Percentiles rank a stretch among this genome's conserved stretches.
These are phyloP conservation scores for Haplographium delicatum DNA, from an alignment of 495 filamentous ascomycete genomes.

Conservation along the genomic window DNA sequence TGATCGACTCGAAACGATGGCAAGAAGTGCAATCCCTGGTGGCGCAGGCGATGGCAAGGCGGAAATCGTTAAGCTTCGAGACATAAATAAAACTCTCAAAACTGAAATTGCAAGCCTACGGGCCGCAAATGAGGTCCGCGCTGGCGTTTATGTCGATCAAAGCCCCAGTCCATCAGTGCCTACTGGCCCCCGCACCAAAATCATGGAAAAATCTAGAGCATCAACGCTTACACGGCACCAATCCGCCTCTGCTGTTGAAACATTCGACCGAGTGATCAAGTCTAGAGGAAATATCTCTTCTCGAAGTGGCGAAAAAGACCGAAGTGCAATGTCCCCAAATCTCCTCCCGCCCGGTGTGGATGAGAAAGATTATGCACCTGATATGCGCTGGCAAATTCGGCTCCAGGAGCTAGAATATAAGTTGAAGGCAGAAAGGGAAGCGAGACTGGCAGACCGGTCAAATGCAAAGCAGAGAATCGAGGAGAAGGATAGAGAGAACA, in stretches of 20 bases:
- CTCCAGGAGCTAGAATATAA: slow-evolving; percentile 82
- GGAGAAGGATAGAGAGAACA: slow-evolving; percentile 74
- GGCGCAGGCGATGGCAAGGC: slow-evolving; percentile 34
- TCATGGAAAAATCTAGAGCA: slow-evolving; percentile 10
- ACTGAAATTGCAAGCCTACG: slow-evolving; percentile 76
- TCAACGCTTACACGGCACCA: slow-evolving; percentile 20
- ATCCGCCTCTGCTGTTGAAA: slow-evolving; percentile 20
- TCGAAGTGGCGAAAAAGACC: neutral
- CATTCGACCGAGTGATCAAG: slow-evolving; percentile 6
- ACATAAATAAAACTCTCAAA: slow-evolving; percentile 76
- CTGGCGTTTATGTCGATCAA: slow-evolving; percentile 21
- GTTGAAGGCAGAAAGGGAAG: slow-evolving; percentile 86
- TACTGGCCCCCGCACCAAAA: slow-evolving; percentile 36
- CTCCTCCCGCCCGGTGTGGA: neutral
- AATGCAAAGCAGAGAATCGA: slow-evolving; percentile 81
- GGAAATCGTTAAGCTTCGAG: slow-evolving; percentile 67
- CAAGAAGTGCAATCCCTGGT: slow-evolving; percentile 44
- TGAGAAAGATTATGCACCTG: slow-evolving; percentile 31
- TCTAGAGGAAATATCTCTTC: slow-evolving; percentile 6
- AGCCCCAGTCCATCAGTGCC: slow-evolving; percentile 44
- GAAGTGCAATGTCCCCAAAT: neutral
- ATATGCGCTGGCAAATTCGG: slow-evolving; percentile 76
- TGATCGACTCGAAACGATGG: slow-evolving; percentile 76
- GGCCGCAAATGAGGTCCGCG: slow-evolving; percentile 30
- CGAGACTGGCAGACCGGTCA: slow-evolving; percentile 72